Evolutionary conservation across 768 basidiomycete genomes (phyloP).

Genomic region (Fomitopsis pulvina): DNA sequence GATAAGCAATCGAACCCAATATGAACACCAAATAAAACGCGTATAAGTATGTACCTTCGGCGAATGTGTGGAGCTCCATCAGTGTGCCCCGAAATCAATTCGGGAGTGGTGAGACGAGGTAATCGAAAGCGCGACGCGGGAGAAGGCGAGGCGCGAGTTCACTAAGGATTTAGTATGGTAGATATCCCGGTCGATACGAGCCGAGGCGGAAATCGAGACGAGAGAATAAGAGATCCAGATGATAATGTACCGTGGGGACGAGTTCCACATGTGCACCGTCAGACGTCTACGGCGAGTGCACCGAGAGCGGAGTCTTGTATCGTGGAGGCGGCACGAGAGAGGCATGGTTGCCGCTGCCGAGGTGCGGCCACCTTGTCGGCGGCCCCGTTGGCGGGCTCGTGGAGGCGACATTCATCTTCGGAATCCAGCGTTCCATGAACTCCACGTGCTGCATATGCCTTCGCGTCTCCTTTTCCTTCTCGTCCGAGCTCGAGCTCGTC

Average conservation of each 20-base stretch:
- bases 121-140: background rate
- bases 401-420: slow-evolving; percentile 27
- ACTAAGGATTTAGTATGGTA: slow-evolving; percentile 4
- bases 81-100: background rate
- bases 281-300: slow-evolving; percentile 16
- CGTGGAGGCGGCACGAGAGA: slow-evolving; percentile 15
- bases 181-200: background rate
- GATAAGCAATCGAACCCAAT: background rate
- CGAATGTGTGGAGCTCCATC: background rate
- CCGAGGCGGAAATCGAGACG: background rate
- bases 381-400: slow-evolving; percentile 29
- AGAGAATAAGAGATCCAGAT: background rate
- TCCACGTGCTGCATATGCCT: slow-evolving; percentile 24
- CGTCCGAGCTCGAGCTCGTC: slow-evolving; percentile 52
- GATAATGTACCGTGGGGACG: slow-evolving; percentile 3
- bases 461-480: slow-evolving; percentile 32
- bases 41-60: background rate
- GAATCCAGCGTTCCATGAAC: slow-evolving; percentile 60
- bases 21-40: background rate
- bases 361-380: slow-evolving; percentile 11
- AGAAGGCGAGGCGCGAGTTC: background rate
- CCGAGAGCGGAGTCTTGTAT: slow-evolving; percentile 25
- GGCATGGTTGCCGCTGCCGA: background rate
- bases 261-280: background rate
- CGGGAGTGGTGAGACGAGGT: background rate